Evolutionary conservation across 768 basidiomycete genomes (phyloP).

Genomic region (Termitomyces sp.): DNA sequence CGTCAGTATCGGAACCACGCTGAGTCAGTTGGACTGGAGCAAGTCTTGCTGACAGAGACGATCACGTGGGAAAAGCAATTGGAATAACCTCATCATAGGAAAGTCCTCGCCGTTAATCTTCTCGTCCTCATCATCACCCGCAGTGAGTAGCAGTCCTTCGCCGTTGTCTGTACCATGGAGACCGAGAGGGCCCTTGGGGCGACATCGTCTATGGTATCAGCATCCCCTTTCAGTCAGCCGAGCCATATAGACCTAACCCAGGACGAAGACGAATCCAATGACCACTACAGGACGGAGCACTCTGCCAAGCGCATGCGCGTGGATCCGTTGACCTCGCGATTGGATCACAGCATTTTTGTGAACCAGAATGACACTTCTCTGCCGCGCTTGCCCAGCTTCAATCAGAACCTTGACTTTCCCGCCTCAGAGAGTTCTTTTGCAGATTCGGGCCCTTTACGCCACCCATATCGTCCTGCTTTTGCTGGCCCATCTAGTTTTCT

Average conservation of each 20-base stretch:
- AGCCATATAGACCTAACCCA: constrained; percentile 61
- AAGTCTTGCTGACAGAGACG: constrained; percentile 15
- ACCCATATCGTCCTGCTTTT: constrained; percentile 47
- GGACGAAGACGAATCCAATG: constrained; percentile 59
- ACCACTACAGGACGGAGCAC: constrained; percentile 28
- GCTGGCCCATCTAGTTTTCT: constrained; percentile 37
- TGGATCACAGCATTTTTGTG: constrained; percentile 7
- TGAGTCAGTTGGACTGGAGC: constrained; percentile 6
- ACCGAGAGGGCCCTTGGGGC: constrained; percentile 3
- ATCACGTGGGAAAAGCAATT: constrained; percentile 13
- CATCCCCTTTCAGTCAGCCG: constrained; percentile 8
- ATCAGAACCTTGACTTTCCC: constrained; percentile 7
- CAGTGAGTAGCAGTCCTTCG: constrained; percentile 1
- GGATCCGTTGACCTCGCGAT: constrained; percentile 21
- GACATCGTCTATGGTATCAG: constrained; percentile 1
- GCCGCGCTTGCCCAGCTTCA: constrained; percentile 21
- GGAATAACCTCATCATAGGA: not conserved
- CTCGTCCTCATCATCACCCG: not conserved
- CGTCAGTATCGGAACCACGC: no score
- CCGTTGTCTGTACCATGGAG: constrained; percentile 2
- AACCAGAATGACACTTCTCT: constrained; percentile 4
- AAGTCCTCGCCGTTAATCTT: constrained; percentile 5
- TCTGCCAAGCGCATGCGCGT: constrained; percentile 41
- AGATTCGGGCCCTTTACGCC: constrained; percentile 16
- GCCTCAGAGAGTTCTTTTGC: constrained; percentile 14